A percentile compares a stretch with the other conserved stretches of the same genome.
These are phyloP conservation scores for Taiwanofungus camphoratus DNA, from an alignment of 1,284 basidiomycete species.

Conservation along the genomic window DNA sequence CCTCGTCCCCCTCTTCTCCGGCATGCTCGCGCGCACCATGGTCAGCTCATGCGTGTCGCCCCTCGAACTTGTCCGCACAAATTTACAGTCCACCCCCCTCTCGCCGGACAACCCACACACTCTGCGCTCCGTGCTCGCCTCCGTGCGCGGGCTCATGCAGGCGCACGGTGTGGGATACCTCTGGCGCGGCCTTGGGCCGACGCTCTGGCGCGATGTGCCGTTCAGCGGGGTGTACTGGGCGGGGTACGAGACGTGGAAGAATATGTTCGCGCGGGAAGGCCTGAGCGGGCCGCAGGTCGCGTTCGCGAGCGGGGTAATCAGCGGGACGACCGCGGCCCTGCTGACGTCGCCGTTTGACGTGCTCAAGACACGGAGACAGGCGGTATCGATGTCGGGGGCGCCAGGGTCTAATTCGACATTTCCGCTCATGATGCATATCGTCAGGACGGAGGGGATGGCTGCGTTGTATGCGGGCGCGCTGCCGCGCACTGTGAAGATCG, in stretches of 20 bases:
- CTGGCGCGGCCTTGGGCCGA: conserved; percentile 89
- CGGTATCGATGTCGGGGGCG: conserved; percentile 52
- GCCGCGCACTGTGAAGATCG: conserved; percentile 92
- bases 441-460: conserved; percentile 70
- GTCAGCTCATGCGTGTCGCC: conserved; percentile 84
- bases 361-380: conserved; percentile 90
- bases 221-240: conserved; percentile 95
- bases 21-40: conserved; percentile 75
- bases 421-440: conserved; percentile 62
- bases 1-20: conserved; percentile 76
- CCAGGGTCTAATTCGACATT: conserved; percentile 42
- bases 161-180: conserved; percentile 66
- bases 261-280: conserved; percentile 43
- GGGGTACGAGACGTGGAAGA: conserved; percentile 66
- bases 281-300: conserved; percentile 65
- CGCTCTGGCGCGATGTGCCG: conserved; percentile 95
- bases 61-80: conserved; percentile 90
- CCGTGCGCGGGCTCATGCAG: conserved; percentile 57
- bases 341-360: conserved; percentile 96
- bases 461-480: conserved; percentile 84
- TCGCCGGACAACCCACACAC: conserved; percentile 68
- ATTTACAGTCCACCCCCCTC: conserved; percentile 82
- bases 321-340: conserved; percentile 80
- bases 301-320: conserved; percentile 79
- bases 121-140: conserved; percentile 59